Evolutionary conservation across 371 early-diverging fungal genomes (phyloP).

Genomic region (Dichotomocladium elegans): DNA sequence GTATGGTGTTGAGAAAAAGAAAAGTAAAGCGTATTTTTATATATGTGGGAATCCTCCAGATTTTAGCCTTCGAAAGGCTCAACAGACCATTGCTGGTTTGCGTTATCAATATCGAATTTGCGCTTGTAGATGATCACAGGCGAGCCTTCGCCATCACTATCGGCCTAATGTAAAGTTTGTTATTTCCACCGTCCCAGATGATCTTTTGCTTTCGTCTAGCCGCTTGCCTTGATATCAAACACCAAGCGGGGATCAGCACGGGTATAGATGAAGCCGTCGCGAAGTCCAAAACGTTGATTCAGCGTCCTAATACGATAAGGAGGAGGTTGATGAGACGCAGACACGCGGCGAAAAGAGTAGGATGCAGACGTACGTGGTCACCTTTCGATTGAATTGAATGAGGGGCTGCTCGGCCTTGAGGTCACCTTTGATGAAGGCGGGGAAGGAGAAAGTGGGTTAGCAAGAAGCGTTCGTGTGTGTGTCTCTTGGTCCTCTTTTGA

Average conservation of each 20-base stretch:
- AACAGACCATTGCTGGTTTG: slow-evolving; percentile 12
- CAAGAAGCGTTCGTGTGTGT: too few relatives aligned
- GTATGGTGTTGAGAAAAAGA: too few relatives aligned
- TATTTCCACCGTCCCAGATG: not conserved
- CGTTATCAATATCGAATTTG: slow-evolving; percentile 2
- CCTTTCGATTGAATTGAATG: slow-evolving; percentile 37
- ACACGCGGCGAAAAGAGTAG: not conserved
- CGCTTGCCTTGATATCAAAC: slow-evolving; percentile 26
- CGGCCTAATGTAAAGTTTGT: slow-evolving; percentile 5
- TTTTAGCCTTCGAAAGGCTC: slow-evolving; percentile 9
- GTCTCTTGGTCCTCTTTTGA: too few relatives aligned
- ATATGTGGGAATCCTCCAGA: too few relatives aligned
- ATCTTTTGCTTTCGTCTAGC: not conserved
- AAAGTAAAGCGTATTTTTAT: too few relatives aligned
- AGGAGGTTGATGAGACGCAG: too few relatives aligned
- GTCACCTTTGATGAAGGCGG: too few relatives aligned
- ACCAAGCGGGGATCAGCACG: slow-evolving; percentile 42
- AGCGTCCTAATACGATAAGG: slow-evolving; percentile 23
- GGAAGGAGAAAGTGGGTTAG: too few relatives aligned
- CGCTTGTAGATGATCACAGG: slow-evolving; percentile 11
- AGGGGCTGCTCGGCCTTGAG: slow-evolving; percentile 22
- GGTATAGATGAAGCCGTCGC: slow-evolving; percentile 38
- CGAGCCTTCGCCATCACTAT: slow-evolving; percentile 3
- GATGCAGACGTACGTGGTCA: slow-evolving; percentile 21
- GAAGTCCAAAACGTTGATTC: slow-evolving; percentile 42